Evolutionary conservation across 2,329 filamentous ascomycete genomes (phyloP), one percentile per base, ranked within the genome.

Genomic region (Atkinsonella texensis): DNA sequence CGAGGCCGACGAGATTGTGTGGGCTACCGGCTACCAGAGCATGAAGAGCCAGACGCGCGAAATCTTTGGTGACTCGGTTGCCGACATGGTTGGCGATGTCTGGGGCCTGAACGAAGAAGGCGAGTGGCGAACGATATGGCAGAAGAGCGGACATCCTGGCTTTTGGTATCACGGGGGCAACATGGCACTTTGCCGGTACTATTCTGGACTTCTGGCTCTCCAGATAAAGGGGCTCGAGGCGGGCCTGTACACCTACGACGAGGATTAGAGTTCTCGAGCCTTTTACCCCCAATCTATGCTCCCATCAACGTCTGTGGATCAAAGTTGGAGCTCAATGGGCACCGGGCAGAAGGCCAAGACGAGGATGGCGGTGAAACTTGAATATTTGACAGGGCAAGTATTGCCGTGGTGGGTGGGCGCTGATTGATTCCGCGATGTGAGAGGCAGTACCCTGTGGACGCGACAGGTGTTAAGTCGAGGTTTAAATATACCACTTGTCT

Each of bases 101-200:
- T 85, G 82, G 79, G 81, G 80, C 0, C 70, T 83, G 52, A 79
- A 84, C 7, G 63, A 68, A 0, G 74, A 77, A 54, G 76, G 75
- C 1, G 76, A 85, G 66, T 67, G 78, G 56, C 69, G 76, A 8
- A 73, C 65, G 39, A 76, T 78, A 55, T 85, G 80, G 79, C 74
- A 76, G 53, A 69, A 69, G 17, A 82, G 73, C 20, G 81, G 81
- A 0, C 80, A 84, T 51, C 77, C 78, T 0, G 79, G 80, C 0
- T 80, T 85, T 53, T 85, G 81, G 81, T 79, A 79, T 56, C 79
- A 83, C 55, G 81, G 80, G 0, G 82, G 83, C 1, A 85, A 83
- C 55, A 59, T 85, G 39, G 80, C 79, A 0, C 63, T 84, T 49
- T 83, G 79, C 53, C 70, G 81, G 15, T 79, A 79, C 43, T 84